Evolutionary conservation across 2,329 filamentous ascomycete species (phyloP), one percentile per base, ranked within the genome.

Genomic region (Sarocladium kiliense): DNA sequence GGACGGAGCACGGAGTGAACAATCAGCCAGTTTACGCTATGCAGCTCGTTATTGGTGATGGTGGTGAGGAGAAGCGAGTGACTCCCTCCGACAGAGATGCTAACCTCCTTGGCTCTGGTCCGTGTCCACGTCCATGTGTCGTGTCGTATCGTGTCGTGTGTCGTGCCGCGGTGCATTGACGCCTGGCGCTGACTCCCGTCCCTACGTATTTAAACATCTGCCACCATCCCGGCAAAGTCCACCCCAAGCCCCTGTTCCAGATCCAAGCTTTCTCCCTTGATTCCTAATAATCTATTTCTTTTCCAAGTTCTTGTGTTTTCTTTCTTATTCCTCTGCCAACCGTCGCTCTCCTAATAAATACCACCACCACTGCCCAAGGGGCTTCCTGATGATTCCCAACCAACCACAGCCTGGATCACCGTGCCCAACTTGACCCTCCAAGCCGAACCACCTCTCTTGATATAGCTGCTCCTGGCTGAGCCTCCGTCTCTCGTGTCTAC

Each of bases 151-250:
- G 7, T 39, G 36, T n/a, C 36, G 16, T 39, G 36, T 39, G 36
- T 39, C 36, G 36, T 32, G 39, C 18, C 21, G n/a, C n/a, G 23
- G 21, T 47, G 44, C 25, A 47, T 27, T 47, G 25, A 30, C 25
- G 25, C 44, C 25, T 47, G 25, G 25, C 21, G 25, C 44, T 30
- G 44, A 47, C 44, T 9, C 44, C 14, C 18, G 9, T 32, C 14
- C 47, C 47, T 9, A 34, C 27, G 26, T 36, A 51, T 36, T 51
- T 51, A 51, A 51, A 51, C 47, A 51, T 51, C 16, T n/a, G n/a
- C 47, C 30, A 51, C n/a, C 47, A 51, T 51, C 27, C 47, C 19
- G 30, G 47, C 47, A 3, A 27, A 19, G n/a, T 34, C 47, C 47
- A 34, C 23, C 21, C 30, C 47, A 3, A 16, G 47, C 47, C 47